Evolutionary conservation across 1,284 basidiomycete species (phyloP).

Genomic region (Boletus smithii): DNA sequence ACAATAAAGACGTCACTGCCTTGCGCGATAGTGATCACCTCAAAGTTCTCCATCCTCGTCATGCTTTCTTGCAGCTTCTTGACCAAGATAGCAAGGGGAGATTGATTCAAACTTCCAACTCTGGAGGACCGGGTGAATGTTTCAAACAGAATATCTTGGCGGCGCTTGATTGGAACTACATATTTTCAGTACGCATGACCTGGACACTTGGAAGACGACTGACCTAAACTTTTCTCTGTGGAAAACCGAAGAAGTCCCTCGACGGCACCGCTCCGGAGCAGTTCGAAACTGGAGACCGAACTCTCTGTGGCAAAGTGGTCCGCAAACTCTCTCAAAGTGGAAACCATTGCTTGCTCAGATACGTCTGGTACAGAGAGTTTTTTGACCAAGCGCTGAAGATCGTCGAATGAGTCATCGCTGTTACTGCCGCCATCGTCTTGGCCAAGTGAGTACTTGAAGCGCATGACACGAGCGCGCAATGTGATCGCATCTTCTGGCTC

Average conservation of each 20-base stretch:
- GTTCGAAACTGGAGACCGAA: conserved; percentile 93
- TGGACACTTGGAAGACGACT: conserved; percentile 11
- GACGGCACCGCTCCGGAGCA: conserved; percentile 90
- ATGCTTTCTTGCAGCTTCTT: conserved; percentile 93
- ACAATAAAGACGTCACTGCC: conserved; percentile 51
- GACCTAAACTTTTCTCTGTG: conserved; percentile 52
- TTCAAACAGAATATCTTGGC: conserved; percentile 74
- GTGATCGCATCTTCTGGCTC: conserved; percentile 90
- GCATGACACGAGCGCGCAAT: conserved; percentile 80
- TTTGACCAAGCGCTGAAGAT: conserved; percentile 63
- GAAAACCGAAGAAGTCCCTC: conserved; percentile 85
- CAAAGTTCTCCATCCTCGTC: conserved; percentile 91
- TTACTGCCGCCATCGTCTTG: conserved; percentile 58
- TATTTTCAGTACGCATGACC: conserved; percentile 11
- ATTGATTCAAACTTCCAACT: conserved; percentile 43
- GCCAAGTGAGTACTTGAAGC: conserved; percentile 69
- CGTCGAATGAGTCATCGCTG: conserved; percentile 62
- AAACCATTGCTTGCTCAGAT: conserved; percentile 63
- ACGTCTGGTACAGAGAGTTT: conserved; percentile 53
- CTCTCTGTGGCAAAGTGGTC: conserved; percentile 76
- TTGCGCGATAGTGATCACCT: conserved; percentile 84
- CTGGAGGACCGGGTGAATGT: conserved; percentile 62
- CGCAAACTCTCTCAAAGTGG: conserved; percentile 70
- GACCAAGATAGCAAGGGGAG: conserved; percentile 78
- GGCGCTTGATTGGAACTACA: conserved; percentile 52